Percentiles rank a stretch among this genome's conserved stretches.
Evolutionary conservation across 202 grass and related monocot species (phyloP).

Genomic region (Digitaria exilis): DNA sequence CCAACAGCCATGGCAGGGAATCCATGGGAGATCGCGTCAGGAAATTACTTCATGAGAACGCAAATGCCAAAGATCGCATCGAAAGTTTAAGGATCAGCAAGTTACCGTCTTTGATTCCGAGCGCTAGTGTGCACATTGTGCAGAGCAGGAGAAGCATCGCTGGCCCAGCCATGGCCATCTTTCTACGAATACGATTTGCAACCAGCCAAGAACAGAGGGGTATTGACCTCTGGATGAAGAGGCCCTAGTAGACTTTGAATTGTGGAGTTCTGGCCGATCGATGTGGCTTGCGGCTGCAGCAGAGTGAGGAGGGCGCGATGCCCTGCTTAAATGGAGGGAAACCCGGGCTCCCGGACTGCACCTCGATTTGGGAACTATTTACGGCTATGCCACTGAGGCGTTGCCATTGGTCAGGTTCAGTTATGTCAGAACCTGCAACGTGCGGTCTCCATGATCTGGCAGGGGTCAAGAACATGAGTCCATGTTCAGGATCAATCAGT

Average conservation of each 20-base stretch:
- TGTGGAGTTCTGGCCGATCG: not conserved
- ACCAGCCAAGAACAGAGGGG: not conserved
- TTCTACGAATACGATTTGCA: not conserved
- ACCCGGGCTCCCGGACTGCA: not conserved
- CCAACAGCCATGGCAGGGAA: too few relatives aligned
- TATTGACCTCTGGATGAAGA: too few relatives aligned
- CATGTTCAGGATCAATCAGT: constrained; percentile 26
- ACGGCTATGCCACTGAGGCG: constrained; percentile 27
- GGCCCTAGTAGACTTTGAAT: not conserved
- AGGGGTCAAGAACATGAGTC: constrained; percentile 58
- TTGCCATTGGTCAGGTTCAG: constrained; percentile 19
- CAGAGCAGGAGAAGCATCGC: constrained; percentile 47
- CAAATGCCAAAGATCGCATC: not conserved
- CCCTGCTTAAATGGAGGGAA: constrained; percentile 47
- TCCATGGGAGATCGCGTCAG: not conserved
- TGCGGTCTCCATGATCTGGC: constrained; percentile 12
- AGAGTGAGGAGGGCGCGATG: not conserved
- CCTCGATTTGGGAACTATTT: not conserved
- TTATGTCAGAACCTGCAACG: constrained; percentile 35
- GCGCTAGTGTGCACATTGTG: constrained; percentile 10
- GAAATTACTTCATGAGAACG: not conserved
- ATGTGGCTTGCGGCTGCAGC: constrained; percentile 3
- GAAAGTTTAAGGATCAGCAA: not conserved
- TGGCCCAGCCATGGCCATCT: constrained; percentile 43
- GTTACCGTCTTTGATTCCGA: constrained; percentile 63